phyloP scores from a whole-genome alignment of 192 early-diverging fungal species.

The Cetraspora pellucida region DNA sequence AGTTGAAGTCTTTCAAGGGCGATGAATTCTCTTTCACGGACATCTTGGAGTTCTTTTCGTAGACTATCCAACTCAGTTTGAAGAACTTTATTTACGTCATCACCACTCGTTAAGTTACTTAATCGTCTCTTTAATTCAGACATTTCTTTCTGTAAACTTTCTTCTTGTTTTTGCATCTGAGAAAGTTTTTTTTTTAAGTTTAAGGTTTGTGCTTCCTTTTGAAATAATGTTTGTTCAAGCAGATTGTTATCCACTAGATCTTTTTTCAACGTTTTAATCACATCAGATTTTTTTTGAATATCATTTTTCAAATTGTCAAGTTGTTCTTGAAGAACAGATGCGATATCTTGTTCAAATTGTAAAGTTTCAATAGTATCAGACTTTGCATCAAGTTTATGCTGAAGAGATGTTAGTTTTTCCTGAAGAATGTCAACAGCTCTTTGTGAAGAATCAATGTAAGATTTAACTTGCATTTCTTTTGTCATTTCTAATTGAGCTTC shows the following conservation, averaged over 20 bases:
- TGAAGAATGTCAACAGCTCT: constrained; percentile 13
- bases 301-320: constrained; percentile 22
- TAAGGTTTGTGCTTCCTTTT: constrained; percentile 21
- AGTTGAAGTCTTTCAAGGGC: constrained; percentile 6
- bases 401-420: constrained; percentile 18
- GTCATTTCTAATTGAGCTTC: constrained; percentile 21
- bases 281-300: constrained; percentile 22
- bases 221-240: constrained; percentile 16
- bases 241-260: constrained; percentile 23
- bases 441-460: constrained; percentile 3
- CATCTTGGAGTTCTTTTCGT: constrained; percentile 23
- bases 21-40: background rate
- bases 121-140: constrained; percentile 11
- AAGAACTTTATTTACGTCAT: constrained; percentile 13
- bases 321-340: constrained; percentile 18
- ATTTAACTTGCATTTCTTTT: constrained; percentile 7
- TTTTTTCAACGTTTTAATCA: constrained; percentile 28
- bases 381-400: constrained; percentile 24
- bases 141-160: constrained; percentile 19
- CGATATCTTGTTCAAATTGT: constrained; percentile 25
- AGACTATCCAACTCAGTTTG: constrained; percentile 15
- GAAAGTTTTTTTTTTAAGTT: constrained; percentile 16
- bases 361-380: constrained; percentile 14
- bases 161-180: constrained; percentile 29
- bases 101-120: background rate